Percentiles rank a stretch among this genome's conserved stretches.
These are phyloP conservation scores for Euphorbia celastroides DNA, from an alignment of 441 rosid genomes.

Conservation along the genomic window DNA sequence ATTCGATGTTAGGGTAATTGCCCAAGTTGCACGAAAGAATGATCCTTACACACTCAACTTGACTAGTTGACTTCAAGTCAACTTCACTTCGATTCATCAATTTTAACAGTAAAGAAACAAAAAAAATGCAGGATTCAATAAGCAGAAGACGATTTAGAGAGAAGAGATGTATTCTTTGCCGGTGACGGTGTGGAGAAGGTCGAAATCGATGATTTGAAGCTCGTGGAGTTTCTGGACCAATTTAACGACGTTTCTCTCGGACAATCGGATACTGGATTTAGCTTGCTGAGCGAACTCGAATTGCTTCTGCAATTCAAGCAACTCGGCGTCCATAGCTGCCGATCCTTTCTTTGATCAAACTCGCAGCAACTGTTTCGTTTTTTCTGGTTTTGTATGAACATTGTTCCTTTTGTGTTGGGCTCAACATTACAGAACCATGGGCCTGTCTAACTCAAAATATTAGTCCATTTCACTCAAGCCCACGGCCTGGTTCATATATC, in stretches of 20 bases:
- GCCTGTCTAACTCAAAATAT: not conserved
- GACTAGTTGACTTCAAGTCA: no score
- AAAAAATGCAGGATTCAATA: no score
- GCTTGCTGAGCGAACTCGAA: conserved; percentile 94
- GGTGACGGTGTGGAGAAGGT: conserved; percentile 94
- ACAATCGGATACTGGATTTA: conserved; percentile 78
- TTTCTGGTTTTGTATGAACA: not conserved
- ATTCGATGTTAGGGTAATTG: no score
- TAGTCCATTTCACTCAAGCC: not conserved
- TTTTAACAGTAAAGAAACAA: not conserved
- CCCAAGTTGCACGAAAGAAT: no score
- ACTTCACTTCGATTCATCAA: not conserved
- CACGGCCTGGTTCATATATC: not conserved
- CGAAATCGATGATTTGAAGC: conserved; percentile 87
- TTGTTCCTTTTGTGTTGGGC: not conserved
- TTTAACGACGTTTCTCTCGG: conserved; percentile 94
- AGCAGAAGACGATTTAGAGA: not conserved
- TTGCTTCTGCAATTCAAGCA: conserved; percentile 82
- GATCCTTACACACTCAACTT: no score
- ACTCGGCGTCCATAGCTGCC: conserved; percentile 73
- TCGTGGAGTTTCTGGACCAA: conserved; percentile 94
- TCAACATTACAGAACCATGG: not conserved
- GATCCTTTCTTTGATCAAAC: conserved; percentile 4
- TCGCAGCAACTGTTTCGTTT: not conserved
- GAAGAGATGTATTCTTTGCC: conserved; percentile 74